Evolutionary conservation across 306 rosid genomes (phyloP), one percentile per base, ranked within the genome.

Genomic region (Prunus padus): DNA sequence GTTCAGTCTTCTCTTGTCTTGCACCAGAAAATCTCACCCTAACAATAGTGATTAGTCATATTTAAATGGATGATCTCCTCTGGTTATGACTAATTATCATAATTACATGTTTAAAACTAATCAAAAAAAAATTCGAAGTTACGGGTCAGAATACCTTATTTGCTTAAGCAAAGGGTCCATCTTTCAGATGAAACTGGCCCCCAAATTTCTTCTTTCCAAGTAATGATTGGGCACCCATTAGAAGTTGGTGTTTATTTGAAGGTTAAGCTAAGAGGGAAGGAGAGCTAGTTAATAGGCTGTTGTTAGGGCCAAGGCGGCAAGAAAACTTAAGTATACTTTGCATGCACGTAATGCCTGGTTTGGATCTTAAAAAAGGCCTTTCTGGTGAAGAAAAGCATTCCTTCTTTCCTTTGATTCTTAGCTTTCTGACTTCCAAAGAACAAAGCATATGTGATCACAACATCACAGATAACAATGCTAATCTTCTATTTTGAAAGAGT

Each of bases 321-420:
- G 89, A 80, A 81, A 86, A 74, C 82, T 85, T 56, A 33, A 30
- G 77, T 76, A 85, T 86, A 75, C 96, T 85, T 94, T 87, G 93
- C 89, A 92, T 85, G 79, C 45, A 92, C 81, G 82, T 54, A 4
- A 56, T 40, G 73, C 26, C 62, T 71, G 88, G 74, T 84, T 83
- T 84, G 92, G 78, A 83, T 73, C 82, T 88, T 65, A 42, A 52
- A 63, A 71, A 72, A 7, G 42, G 63, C 80, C 83, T 73, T 82
- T 66, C 67, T 77, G 12, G 26, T 66, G 64, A 90, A 92, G 92
- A 16, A 79, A 89, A 69, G 88, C 82, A 90, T 92, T 86, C 66
- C 54, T 80, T 85, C 77, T 79, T 86, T 83, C 73, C 54, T 65
- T 69, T 30, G 54, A 74, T 70, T 74, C 62, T 73, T 59, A 22